Conservation (phyloP, 2,329 filamentous ascomycete genomes). For the Elsinoe fawcettii region DNA sequence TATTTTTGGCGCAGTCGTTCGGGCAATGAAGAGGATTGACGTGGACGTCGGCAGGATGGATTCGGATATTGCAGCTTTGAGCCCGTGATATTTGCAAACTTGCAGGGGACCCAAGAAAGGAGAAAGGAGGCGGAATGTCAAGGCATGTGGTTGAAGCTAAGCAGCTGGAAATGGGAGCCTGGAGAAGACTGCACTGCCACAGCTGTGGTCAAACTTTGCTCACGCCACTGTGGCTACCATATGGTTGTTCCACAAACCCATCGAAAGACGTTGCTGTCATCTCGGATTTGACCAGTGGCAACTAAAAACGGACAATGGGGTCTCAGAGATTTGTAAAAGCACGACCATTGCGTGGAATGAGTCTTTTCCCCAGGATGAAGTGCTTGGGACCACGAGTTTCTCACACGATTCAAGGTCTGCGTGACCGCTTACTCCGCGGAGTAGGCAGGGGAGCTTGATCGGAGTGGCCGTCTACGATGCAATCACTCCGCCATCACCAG, state of each 20-base stretch:
- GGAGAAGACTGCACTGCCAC: background rate
- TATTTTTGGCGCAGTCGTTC: background rate
- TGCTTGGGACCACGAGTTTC: background rate
- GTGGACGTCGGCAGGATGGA: background rate
- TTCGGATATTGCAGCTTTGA: too few relatives aligned
- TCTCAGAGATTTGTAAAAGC: slow-evolving; percentile 9
- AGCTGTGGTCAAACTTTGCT: background rate
- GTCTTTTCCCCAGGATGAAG: background rate
- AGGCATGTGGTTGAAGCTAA: background rate
- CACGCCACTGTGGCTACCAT: slow-evolving; percentile 4
- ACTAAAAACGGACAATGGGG: background rate
- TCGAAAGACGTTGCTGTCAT: background rate
- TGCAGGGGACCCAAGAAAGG: background rate
- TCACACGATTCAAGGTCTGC: background rate
- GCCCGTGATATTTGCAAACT: too few relatives aligned
- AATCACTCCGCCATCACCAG: too few relatives aligned
- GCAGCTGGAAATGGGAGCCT: background rate
- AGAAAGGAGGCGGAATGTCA: background rate
- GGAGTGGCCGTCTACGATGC: too few relatives aligned
- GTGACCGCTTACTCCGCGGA: background rate
- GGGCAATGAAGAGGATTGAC: background rate
- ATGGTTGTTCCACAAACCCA: background rate
- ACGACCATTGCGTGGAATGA: background rate
- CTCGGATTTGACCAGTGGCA: background rate
- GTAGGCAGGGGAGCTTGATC: too few relatives aligned